Conservation (phyloP, 1,139 yeast genomes). For the Candida buenavistaensis region DNA sequence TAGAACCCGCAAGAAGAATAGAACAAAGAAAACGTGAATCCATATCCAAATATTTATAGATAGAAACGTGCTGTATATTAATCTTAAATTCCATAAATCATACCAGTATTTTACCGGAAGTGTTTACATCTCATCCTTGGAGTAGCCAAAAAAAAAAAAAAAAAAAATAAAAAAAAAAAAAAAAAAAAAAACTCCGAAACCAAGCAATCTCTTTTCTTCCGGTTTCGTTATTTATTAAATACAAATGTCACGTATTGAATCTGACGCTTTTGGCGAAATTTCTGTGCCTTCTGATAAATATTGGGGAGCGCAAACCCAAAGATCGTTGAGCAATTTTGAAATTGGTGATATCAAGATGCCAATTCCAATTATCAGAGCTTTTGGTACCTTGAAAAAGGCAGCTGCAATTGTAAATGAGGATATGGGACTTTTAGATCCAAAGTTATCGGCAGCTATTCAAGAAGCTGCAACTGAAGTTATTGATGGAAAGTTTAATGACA, state of each 20-base stretch:
- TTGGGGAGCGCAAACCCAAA: slow-evolving; percentile 98
- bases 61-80: neutral
- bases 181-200: no score
- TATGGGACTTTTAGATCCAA: slow-evolving; percentile 81
- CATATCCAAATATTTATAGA: slow-evolving; percentile 20
- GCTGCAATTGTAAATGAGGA: slow-evolving; percentile 89
- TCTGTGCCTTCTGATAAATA: slow-evolving; percentile 82
- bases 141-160: neutral
- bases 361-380: slow-evolving; percentile 83
- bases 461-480: slow-evolving; percentile 94
- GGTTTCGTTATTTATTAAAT: neutral
- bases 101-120: neutral
- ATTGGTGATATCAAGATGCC: slow-evolving; percentile 96
- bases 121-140: neutral
- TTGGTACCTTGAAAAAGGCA: slow-evolving; percentile 91
- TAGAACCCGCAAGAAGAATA: slow-evolving; percentile 43
- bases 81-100: neutral
- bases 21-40: slow-evolving; percentile 19
- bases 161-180: neutral
- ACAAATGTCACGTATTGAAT: slow-evolving; percentile 62
- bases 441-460: slow-evolving; percentile 80
- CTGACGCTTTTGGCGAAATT: slow-evolving; percentile 96
- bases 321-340: slow-evolving; percentile 88
- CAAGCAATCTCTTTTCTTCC: neutral
- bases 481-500: slow-evolving; percentile 87